Conservation (phyloP, 202 grass and related monocot species). For the Carex arenaria region DNA sequence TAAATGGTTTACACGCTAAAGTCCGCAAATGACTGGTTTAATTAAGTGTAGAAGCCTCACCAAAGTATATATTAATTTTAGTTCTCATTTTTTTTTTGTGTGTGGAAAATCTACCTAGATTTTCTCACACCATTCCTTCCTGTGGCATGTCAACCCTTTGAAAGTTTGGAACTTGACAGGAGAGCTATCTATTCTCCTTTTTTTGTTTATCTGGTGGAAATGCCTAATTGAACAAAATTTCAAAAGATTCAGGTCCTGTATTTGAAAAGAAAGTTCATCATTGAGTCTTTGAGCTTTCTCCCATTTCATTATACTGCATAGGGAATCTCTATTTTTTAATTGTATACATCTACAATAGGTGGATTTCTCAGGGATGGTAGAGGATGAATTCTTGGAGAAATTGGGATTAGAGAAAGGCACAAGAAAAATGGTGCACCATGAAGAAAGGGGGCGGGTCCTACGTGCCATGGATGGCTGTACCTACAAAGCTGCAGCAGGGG, state of each 20-base stretch:
- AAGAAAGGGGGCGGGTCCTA: slow-evolving; percentile 76
- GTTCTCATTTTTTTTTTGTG: neutral
- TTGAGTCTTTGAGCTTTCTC: neutral
- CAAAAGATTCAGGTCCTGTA: neutral
- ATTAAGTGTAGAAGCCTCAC: neutral
- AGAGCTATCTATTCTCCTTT: neutral
- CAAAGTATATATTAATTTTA: neutral
- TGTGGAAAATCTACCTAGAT: neutral
- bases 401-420: slow-evolving; percentile 74
- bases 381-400: slow-evolving; percentile 63
- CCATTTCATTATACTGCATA: neutral
- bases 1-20: neutral
- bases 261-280: neutral
- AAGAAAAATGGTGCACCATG: slow-evolving; percentile 74
- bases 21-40: neutral
- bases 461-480: slow-evolving; percentile 92
- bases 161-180: neutral
- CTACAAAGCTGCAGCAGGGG: slow-evolving; percentile 91
- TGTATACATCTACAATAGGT: slow-evolving; percentile 37
- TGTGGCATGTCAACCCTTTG: neutral
- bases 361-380: slow-evolving; percentile 86
- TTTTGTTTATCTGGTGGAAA: neutral
- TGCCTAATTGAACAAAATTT: neutral
- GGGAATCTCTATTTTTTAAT: slow-evolving; percentile 13
- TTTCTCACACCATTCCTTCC: neutral